Evolutionary conservation across 2,329 filamentous ascomycete genomes (phyloP), one percentile per base, ranked within the genome.

Genomic region (Domatiomyces globalis): DNA sequence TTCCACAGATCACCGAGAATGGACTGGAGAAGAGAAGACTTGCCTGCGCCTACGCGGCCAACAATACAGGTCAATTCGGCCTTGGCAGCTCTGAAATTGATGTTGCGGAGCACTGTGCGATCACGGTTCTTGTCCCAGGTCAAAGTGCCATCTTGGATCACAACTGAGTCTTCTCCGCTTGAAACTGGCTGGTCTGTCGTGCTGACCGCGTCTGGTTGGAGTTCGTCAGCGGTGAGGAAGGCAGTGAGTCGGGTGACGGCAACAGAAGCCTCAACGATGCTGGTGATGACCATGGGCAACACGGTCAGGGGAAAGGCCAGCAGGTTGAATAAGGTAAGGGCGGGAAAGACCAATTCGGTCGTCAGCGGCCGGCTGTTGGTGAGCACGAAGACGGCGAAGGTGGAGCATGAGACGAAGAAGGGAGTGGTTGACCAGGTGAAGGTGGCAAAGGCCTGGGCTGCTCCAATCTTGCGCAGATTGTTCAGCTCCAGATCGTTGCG

Each of bases 371-470:
- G 74, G 60, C 92, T 76, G 54, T 81, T 81, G 0, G 87, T 94
- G 59, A 94, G 74, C 33, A 96, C 92, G 61, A 94, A 98, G 27
- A 96, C 85, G 8, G 87, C 83, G 64, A 98, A 98, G 0, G 92
- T 98, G 8, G 86, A 87, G 72, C 92, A 98, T 1, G 92, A 96
- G 2, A 98, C 94, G 48, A 98, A 77, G 72, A 98, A 98, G 2
- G 92, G 94, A 1, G 92, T 95, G 0, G 88, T 94, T 49, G 85
- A 94, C 92, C 92, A 98, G 10, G 90, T 95, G 62, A 98, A 98
- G 64, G 95, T 98, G 56, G 92, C 88, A 64, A 95, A 78, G 2
- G 92, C 87, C 67, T 95, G 89, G 2, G 88, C 86, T 19, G 89
- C 90, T 55, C 92, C 92, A 60, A 98, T 98, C 69, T 90, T 95